Conservation (phyloP, 2,329 filamentous ascomycete species). For the Alternaria alternata region DNA sequence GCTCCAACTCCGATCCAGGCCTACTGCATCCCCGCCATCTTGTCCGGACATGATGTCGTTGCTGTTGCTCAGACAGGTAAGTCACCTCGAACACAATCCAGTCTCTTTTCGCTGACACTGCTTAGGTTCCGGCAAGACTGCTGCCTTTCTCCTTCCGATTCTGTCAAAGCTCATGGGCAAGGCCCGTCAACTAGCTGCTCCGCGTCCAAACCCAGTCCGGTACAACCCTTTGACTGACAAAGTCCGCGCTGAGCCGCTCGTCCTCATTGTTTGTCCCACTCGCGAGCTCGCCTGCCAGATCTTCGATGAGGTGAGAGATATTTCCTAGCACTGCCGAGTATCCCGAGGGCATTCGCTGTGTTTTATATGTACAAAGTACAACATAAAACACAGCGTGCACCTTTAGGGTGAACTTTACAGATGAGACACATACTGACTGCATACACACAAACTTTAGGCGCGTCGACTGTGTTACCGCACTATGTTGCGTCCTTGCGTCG, state of each 20-base stretch:
- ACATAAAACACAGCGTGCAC: neutral
- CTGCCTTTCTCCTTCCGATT: conserved; percentile 88
- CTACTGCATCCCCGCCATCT: conserved; percentile 82
- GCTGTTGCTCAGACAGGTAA: conserved; percentile 91
- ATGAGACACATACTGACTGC: neutral
- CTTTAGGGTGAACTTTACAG: neutral
- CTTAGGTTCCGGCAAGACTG: conserved; percentile 95
- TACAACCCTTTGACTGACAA: conserved; percentile 61
- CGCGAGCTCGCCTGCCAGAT: conserved; percentile 86
- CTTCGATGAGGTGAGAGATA: conserved; percentile 87
- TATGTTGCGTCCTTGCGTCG: conserved; percentile 89
- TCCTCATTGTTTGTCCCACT: conserved; percentile 84
- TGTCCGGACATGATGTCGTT: conserved; percentile 81
- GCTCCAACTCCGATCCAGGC: conserved; percentile 86
- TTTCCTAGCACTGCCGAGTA: conserved; percentile 50
- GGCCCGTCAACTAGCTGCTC: conserved; percentile 83
- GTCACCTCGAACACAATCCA: conserved; percentile 33
- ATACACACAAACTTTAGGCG: neutral
- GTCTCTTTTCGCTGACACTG: neutral
- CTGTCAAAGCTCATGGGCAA: conserved; percentile 95
- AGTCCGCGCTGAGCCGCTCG: conserved; percentile 83
- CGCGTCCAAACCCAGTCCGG: conserved; percentile 71
- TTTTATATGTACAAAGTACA: neutral
- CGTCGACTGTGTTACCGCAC: conserved; percentile 79
- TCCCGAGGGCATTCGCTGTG: neutral